Evolutionary conservation across 2,329 filamentous ascomycete species (phyloP).

Genomic region (Neopestalotiopsis rosae): DNA sequence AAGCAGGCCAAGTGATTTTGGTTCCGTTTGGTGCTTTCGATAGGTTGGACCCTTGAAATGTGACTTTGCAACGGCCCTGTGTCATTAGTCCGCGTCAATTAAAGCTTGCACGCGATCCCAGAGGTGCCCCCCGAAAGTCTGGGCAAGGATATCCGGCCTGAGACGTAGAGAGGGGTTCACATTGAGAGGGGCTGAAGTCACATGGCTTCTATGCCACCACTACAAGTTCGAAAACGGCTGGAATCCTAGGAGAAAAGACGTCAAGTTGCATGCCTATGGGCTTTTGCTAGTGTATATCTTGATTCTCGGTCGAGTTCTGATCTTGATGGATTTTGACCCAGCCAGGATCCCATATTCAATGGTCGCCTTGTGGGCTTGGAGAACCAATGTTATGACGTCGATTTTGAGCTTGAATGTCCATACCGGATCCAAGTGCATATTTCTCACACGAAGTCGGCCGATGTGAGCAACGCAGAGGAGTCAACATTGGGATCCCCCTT

Average conservation of each 20-base stretch:
- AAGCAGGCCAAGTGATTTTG: not conserved
- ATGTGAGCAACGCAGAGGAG: not conserved
- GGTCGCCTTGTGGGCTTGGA: not conserved
- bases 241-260: not conserved
- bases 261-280: not conserved
- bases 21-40: not conserved
- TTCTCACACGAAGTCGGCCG: not conserved
- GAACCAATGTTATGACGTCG: not conserved
- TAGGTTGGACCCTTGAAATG: constrained; percentile 8
- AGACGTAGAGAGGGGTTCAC: constrained; percentile 8
- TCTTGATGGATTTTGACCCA: not conserved
- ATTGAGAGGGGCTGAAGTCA: constrained; percentile 12
- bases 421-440: not conserved
- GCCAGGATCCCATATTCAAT: not conserved
- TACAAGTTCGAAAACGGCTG: not conserved
- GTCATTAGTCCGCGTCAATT: constrained; percentile 1
- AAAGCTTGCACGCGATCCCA: not conserved
- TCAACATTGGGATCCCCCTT: not conserved
- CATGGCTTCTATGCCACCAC: constrained; percentile 8
- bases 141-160: constrained; percentile 3
- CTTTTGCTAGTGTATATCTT: constrained; percentile 2
- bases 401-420: not conserved
- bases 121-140: not conserved
- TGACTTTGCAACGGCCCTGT: not conserved
- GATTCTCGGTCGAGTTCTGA: not conserved